Evolutionary conservation across 371 early-diverging fungal genomes (phyloP).

Genomic region (Thermomucor indicae-seudaticae): DNA sequence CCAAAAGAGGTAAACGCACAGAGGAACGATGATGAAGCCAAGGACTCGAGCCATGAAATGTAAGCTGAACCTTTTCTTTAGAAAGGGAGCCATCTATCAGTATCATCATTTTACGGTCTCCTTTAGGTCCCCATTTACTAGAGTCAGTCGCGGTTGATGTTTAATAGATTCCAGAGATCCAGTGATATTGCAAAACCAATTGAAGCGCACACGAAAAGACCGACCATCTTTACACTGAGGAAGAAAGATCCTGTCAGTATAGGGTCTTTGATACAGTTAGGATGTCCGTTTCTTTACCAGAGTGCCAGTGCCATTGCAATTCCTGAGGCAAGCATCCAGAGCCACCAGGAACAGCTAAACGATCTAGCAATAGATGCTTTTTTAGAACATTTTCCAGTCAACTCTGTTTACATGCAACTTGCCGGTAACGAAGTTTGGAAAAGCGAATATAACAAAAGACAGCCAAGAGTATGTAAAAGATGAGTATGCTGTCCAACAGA

Average conservation of each 20-base stretch:
- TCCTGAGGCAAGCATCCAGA: slow-evolving; percentile 61
- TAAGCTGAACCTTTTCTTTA: slow-evolving; percentile 47
- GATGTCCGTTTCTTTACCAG: slow-evolving; percentile 14
- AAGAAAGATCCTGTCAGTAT: too few species aligned
- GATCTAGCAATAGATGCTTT: slow-evolving; percentile 13
- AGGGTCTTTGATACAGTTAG: slow-evolving; percentile 12
- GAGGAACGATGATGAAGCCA: slow-evolving; percentile 71
- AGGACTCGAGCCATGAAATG: slow-evolving; percentile 53
- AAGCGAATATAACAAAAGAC: slow-evolving; percentile 81
- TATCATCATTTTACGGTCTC: neutral
- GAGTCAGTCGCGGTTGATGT: slow-evolving; percentile 26
- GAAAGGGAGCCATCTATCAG: too few species aligned
- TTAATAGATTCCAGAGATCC: slow-evolving; percentile 89
- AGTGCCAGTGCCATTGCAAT: slow-evolving; percentile 51
- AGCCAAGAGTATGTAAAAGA: slow-evolving; percentile 75
- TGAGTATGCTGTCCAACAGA: slow-evolving; percentile 82
- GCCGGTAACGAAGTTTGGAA: slow-evolving; percentile 61
- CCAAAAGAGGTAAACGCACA: slow-evolving; percentile 59
- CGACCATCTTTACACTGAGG: slow-evolving; percentile 94
- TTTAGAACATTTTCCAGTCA: neutral
- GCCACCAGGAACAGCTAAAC: slow-evolving; percentile 62
- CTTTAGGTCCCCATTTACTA: neutral
- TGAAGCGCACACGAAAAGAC: slow-evolving; percentile 73
- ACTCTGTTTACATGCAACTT: neutral
- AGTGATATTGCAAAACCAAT: slow-evolving; percentile 73